Evolutionary conservation across 2,329 filamentous ascomycete genomes (phyloP), one percentile per base, ranked within the genome.

Genomic region (Penicillium sp.): DNA sequence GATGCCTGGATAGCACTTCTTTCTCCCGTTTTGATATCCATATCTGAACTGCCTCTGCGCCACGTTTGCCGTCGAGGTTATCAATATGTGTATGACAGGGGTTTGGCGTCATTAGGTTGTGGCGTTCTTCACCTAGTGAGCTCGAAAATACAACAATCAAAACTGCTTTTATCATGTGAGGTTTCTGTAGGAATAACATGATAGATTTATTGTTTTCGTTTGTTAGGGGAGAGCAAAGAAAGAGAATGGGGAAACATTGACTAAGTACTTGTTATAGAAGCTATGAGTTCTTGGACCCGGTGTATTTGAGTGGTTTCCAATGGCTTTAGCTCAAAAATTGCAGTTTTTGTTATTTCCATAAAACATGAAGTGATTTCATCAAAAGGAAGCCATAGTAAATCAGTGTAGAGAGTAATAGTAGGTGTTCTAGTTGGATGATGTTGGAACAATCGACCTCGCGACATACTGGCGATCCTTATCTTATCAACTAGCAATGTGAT

Each of bases 401-500:
- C 19, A 43, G 19, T 50, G 23, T 31, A 21, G 16, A 45, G 16
- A 27, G 31, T 45, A 27, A 21, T 21, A 19, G 19, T 6, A 23
- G n/a, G 16, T 25, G 10, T 34, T 19, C 4, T 16, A n/a, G 19
- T 23, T 25, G 19, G 2, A 11, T 11, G 6, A 34, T 25, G n/a
- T 51, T 9, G 29, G 36, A 38, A 5, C 9, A 25, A 4, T 10
- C 10, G 25, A 49, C 16, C 16, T 44, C 5, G 1, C 4, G 45
- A 38, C 27, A 43, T n/a, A 31, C 25, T 15, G 19, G 27, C 5
- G 4, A 34, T 49, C n/a, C 46, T 55, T 55, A 55, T 55, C 53
- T 55, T 55, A 55, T 55, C 53, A 33, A 16, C 23, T 13, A 38
- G 38, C 39, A 33, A 27, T 11, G 4, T 60, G 55, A 36, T 39